Conservation (phyloP, 129 eudicot species). For the Solidago caesia region DNA sequence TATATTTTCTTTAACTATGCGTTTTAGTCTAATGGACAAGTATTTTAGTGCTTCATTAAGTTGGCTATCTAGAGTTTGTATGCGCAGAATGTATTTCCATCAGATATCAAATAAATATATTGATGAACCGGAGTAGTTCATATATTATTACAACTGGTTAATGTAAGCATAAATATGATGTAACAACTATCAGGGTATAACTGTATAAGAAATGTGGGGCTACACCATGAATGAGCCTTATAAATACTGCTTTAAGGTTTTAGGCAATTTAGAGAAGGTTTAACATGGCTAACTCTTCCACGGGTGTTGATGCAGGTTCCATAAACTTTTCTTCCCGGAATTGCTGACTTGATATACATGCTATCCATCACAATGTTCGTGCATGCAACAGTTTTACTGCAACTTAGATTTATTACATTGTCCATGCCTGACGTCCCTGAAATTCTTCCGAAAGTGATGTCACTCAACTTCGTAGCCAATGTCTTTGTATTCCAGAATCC, state of each 20-base stretch:
- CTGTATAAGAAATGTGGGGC: background rate
- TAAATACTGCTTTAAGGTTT: constrained; percentile 26
- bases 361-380: constrained; percentile 43
- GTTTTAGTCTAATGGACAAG: too few species aligned
- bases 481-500: constrained; percentile 33
- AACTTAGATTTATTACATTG: constrained; percentile 56
- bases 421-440: constrained; percentile 57
- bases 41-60: background rate
- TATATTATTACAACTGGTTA: constrained; percentile 18
- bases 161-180: constrained; percentile 17
- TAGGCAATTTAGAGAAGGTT: constrained; percentile 60
- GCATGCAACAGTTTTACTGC: constrained; percentile 63
- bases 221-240: constrained; percentile 16
- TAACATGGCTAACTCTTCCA: constrained; percentile 50
- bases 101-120: constrained; percentile 9
- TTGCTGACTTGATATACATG: constrained; percentile 45
- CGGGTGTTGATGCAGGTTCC: constrained; percentile 56
- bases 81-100: background rate
- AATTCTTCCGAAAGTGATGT: constrained; percentile 46
- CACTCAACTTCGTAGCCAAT: constrained; percentile 51
- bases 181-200: background rate
- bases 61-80: constrained; percentile 20
- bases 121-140: constrained; percentile 2
- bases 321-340: constrained; percentile 43
- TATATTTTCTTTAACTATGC: too few species aligned